These are phyloP conservation scores for Suillus subalutaceus DNA, from an alignment of 768 basidiomycete genomes.

Conservation along the genomic window DNA sequence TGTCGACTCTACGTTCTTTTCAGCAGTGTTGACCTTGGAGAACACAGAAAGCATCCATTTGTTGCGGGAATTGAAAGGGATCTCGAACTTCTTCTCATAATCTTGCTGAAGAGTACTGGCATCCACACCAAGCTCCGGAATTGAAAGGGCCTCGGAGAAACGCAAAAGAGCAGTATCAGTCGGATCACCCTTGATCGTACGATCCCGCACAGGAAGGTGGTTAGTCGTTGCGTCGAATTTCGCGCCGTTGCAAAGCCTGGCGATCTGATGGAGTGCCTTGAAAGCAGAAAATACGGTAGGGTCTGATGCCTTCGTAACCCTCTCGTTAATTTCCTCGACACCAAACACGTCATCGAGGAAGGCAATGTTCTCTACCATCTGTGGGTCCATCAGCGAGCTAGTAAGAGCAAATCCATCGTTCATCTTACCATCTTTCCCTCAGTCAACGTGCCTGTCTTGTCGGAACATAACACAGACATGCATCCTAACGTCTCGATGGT, in stretches of 20 bases:
- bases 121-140: conserved; percentile 14
- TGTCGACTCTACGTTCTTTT: conserved; percentile 15
- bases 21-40: conserved; percentile 16
- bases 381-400: not conserved
- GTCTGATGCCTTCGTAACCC: conserved; percentile 13
- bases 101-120: conserved; percentile 6
- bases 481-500: conserved; percentile 71
- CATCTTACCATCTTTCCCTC: conserved; percentile 40
- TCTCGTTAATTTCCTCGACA: conserved; percentile 18
- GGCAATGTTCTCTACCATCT: conserved; percentile 36
- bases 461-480: conserved; percentile 54
- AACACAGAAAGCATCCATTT: conserved; percentile 53
- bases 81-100: conserved; percentile 20
- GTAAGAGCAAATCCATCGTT: not conserved
- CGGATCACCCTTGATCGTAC: conserved; percentile 40
- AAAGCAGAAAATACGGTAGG: conserved; percentile 20
- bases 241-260: conserved; percentile 54
- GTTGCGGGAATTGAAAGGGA: conserved; percentile 45
- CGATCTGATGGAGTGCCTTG: conserved; percentile 34
- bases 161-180: conserved; percentile 51
- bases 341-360: conserved; percentile 27
- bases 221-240: conserved; percentile 36
- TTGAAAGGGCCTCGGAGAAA: conserved; percentile 33
- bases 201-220: conserved; percentile 16
- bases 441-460: conserved; percentile 68